A percentile compares a stretch with the other conserved stretches of the same genome.
These are phyloP conservation scores for Evernia prunastri DNA, from an alignment of 495 filamentous ascomycete genomes.

Conservation along the genomic window DNA sequence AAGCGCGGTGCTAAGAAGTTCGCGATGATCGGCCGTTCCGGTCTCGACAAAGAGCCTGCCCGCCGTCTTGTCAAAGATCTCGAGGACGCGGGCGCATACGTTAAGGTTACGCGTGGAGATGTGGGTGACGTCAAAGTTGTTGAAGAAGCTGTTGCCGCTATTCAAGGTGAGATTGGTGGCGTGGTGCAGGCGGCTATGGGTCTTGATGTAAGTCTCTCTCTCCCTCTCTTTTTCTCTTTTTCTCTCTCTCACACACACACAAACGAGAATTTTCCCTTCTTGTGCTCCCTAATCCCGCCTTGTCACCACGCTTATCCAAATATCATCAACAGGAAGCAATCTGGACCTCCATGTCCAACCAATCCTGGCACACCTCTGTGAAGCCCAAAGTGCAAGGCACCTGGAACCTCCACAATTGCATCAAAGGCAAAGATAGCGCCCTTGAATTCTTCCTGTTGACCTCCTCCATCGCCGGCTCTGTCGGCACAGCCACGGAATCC, in stretches of 20 bases:
- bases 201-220: constrained; percentile 13
- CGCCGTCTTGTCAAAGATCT: constrained; percentile 28
- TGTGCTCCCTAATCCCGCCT: no score
- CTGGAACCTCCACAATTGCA: constrained; percentile 28
- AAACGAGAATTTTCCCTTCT: no score
- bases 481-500: constrained; percentile 18
- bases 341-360: constrained; percentile 7
- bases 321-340: constrained; percentile 21
- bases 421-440: constrained; percentile 13
- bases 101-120: constrained; percentile 32
- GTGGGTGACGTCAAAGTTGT: constrained; percentile 29
- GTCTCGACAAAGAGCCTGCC: constrained; percentile 17
- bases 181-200: constrained; percentile 26
- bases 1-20: constrained; percentile 34
- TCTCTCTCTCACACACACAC: no score
- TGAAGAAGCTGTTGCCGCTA: constrained; percentile 17
- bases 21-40: constrained; percentile 35
- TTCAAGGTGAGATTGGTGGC: constrained; percentile 9
- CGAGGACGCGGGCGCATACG: constrained; percentile 23
- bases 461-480: constrained; percentile 16
- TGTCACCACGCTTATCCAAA: background rate
- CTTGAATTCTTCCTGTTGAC: constrained; percentile 30
- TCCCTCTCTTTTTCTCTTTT: no score
- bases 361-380: constrained; percentile 12
- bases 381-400: no score